These are phyloP conservation scores for Hyparrhenia diplandra DNA, from an alignment of 176 grass and related monocot genomes.

Conservation along the genomic window DNA sequence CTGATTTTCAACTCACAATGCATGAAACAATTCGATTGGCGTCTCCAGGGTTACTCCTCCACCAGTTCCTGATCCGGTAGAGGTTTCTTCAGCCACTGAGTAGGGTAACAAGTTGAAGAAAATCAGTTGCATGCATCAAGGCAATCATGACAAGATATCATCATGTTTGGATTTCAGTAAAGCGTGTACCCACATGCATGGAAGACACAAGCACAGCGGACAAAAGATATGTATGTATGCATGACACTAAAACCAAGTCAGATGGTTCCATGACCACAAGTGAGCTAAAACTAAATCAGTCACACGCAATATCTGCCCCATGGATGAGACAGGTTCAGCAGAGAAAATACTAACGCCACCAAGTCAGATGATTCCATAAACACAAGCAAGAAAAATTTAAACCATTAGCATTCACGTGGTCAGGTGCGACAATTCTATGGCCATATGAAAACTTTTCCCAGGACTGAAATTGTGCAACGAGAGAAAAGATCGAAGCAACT, in stretches of 20 bases:
- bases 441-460: background rate
- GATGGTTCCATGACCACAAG: background rate
- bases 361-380: too few species aligned
- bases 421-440: background rate
- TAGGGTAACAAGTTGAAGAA: background rate
- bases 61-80: conserved; percentile 68
- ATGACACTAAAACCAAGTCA: background rate
- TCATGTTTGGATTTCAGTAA: background rate
- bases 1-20: background rate
- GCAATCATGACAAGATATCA: background rate
- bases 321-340: too few species aligned
- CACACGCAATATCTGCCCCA: background rate
- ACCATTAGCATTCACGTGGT: background rate
- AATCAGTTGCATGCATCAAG: background rate
- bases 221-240: background rate
- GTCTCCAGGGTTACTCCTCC: conserved; percentile 41
- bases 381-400: too few species aligned
- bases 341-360: too few species aligned
- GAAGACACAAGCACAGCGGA: background rate
- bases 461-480: background rate
- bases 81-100: conserved; percentile 74
- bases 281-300: background rate
- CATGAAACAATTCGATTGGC: background rate
- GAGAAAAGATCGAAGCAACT: background rate
- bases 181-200: background rate